phyloP scores from a whole-genome alignment of 306 rosid species.

The Vigna radiata region DNA sequence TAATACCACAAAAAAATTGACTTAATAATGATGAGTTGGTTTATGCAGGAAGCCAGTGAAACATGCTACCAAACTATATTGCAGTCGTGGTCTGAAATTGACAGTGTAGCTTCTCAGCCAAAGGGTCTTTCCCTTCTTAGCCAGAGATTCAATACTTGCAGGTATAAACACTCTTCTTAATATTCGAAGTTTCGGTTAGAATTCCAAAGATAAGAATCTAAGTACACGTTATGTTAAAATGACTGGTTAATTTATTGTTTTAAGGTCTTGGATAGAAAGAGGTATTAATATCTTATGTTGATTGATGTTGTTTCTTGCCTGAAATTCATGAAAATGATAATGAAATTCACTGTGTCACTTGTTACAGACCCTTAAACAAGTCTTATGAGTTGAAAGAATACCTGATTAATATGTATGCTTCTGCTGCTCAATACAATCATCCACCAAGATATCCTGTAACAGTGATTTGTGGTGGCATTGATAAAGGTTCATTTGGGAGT shows the following conservation, averaged over 20 bases:
- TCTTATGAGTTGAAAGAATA: constrained; percentile 51
- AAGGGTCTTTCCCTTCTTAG: constrained; percentile 66
- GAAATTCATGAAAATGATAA: no score
- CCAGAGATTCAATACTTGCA: constrained; percentile 64
- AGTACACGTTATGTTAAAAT: no score
- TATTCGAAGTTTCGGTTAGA: no score
- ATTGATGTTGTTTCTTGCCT: no score
- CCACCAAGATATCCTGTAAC: constrained; percentile 70
- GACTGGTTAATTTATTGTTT: no score
- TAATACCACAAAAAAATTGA: background rate
- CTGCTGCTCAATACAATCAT: constrained; percentile 66
- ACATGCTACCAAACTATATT: constrained; percentile 66
- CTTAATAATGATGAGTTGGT: background rate
- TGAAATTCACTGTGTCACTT: background rate
- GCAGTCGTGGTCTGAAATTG: constrained; percentile 72
- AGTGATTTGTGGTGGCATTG: constrained; percentile 65
- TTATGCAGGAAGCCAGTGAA: constrained; percentile 66
- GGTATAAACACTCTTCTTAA: constrained; percentile 38
- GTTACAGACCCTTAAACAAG: constrained; percentile 52
- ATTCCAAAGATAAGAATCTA: no score
- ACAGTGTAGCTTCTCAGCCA: constrained; percentile 53
- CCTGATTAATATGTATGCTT: constrained; percentile 19
- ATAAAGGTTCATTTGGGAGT: constrained; percentile 47
- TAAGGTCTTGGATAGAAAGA: no score
- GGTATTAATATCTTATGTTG: no score